These are phyloP conservation scores for Xerocomellus intermedius DNA, from an alignment of 768 basidiomycete genomes.

Conservation along the genomic window DNA sequence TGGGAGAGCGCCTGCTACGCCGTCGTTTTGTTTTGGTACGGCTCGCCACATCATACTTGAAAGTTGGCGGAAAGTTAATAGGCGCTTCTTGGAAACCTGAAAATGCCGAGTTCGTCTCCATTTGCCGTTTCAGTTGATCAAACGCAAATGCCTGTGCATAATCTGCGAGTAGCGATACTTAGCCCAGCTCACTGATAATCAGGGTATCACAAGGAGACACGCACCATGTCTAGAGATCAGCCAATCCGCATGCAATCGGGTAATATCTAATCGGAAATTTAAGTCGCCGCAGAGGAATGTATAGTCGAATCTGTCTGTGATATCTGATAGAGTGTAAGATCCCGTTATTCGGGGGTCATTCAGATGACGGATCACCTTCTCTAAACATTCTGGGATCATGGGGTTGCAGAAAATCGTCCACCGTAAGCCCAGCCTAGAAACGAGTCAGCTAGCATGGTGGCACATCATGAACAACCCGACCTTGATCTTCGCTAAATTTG, in stretches of 20 bases:
- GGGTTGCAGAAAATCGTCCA: slow-evolving; percentile 71
- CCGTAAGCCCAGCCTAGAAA: slow-evolving; percentile 63
- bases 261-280: slow-evolving; percentile 88
- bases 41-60: slow-evolving; percentile 85
- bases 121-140: slow-evolving; percentile 81
- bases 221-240: slow-evolving; percentile 77
- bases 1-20: slow-evolving; percentile 36
- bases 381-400: slow-evolving; percentile 63
- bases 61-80: slow-evolving; percentile 89
- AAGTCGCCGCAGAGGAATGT: slow-evolving; percentile 89
- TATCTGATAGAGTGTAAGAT: slow-evolving; percentile 40
- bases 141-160: slow-evolving; percentile 85
- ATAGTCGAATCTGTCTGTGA: slow-evolving; percentile 87
- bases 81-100: slow-evolving; percentile 75
- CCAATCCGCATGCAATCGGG: slow-evolving; percentile 93
- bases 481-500: slow-evolving; percentile 89
- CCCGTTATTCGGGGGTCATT: slow-evolving; percentile 1
- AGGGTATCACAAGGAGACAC: slow-evolving; percentile 3
- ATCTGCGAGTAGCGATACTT: slow-evolving; percentile 42
- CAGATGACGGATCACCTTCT: slow-evolving; percentile 52
- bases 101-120: slow-evolving; percentile 68
- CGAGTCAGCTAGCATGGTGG: slow-evolving; percentile 2
- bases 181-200: background rate
- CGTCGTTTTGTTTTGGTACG: slow-evolving; percentile 42
- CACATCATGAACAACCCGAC: slow-evolving; percentile 31